Evolutionary conservation across 2,329 filamentous ascomycete species (phyloP).

Genomic region (Diaporthe sp.): DNA sequence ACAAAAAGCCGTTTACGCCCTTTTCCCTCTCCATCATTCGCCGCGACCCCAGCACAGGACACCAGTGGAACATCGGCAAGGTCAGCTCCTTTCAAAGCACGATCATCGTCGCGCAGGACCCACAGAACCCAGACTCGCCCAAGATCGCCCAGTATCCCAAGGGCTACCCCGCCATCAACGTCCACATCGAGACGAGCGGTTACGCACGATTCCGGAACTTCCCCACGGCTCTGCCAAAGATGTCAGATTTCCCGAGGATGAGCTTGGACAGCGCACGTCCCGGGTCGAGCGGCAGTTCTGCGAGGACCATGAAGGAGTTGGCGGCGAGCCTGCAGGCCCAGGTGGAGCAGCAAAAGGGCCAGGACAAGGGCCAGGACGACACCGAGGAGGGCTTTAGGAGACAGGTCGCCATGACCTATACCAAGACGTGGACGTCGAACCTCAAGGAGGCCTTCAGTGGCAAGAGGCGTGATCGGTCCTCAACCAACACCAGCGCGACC

Average conservation of each 20-base stretch:
- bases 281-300: slow-evolving; percentile 39
- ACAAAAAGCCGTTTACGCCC: slow-evolving; percentile 53
- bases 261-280: slow-evolving; percentile 47
- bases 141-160: slow-evolving; percentile 38
- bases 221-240: slow-evolving; percentile 53
- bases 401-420: slow-evolving; percentile 71
- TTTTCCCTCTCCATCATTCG: slow-evolving; percentile 77
- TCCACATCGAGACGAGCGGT: slow-evolving; percentile 68
- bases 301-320: slow-evolving; percentile 43
- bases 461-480: slow-evolving; percentile 50
- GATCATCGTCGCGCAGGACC: slow-evolving; percentile 46
- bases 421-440: slow-evolving; percentile 63
- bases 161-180: slow-evolving; percentile 60
- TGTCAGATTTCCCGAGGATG: slow-evolving; percentile 50
- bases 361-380: slow-evolving; percentile 43
- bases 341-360: slow-evolving; percentile 37
- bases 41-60: slow-evolving; percentile 77
- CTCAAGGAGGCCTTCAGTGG: slow-evolving; percentile 58
- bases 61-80: slow-evolving; percentile 82
- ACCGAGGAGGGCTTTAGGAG: slow-evolving; percentile 61
- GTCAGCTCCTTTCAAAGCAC: slow-evolving; percentile 70
- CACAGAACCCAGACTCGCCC: slow-evolving; percentile 45
- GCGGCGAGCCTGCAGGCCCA: slow-evolving; percentile 35
- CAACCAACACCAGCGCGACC: slow-evolving; percentile 45
- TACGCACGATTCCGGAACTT: slow-evolving; percentile 71